Evolutionary conservation across 2,329 filamentous ascomycete genomes (phyloP), one percentile per base, ranked within the genome.

Genomic region (Ustulina deusta): DNA sequence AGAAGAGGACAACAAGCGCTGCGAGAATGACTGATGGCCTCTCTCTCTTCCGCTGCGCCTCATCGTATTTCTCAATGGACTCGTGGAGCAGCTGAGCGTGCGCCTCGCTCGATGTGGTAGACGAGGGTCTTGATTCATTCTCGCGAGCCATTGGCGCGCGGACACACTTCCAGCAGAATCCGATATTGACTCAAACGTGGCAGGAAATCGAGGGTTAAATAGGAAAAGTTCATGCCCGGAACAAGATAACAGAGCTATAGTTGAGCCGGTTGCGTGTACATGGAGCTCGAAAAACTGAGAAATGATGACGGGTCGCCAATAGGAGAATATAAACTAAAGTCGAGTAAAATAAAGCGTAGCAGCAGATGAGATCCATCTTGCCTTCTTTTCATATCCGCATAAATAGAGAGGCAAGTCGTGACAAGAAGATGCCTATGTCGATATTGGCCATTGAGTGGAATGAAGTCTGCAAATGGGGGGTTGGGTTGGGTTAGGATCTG

Each of bases 1-100:
- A n/a, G 46, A 79, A 77, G 22, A 79, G 74, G 25, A 71, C 34
- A 15, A 78, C 17, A 7, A 79, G 72, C 2, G 76, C 69, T 11
- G 58, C 64, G 22, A 79, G 73, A 10, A 78, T 66, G 20, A 78
- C 48, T 3, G 72, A 69, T 6, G 78, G 75, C 6, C 72, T 69
- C 20, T 55, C 73, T 17, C 57, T 67, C 51, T 58, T 66, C 59
- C 70, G 71, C 36, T 67, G 72, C 29, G 69, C 66, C 20, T 63
- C 55, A 13, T 73, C 73, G 55, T 73, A 73, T 44, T 76, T 66
- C 32, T 76, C 72, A 9, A 76, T 69, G 11, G 75, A 76, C 9
- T 59, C 40, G 61, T 74, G 73, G 27, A 75, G 71, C 1, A 73
- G 61, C n/a, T 62, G 63, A 15, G 73, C 61, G 48, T 74, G 71